Conservation (phyloP, 1,284 basidiomycete species). For the Cronartium ribicola region DNA sequence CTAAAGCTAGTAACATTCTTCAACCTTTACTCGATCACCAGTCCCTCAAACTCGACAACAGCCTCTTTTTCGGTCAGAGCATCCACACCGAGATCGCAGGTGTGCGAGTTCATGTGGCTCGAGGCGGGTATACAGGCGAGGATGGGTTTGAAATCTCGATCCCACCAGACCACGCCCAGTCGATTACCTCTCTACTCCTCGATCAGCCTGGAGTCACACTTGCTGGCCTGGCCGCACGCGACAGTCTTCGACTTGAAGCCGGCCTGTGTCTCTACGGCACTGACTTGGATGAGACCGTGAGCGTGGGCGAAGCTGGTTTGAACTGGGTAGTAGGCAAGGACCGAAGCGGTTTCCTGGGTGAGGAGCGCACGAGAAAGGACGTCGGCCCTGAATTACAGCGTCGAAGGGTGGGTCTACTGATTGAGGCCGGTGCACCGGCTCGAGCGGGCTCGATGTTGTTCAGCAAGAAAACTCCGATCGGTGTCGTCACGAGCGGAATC, state of each 20-base stretch:
- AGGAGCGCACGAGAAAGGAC: constrained; percentile 74
- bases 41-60: constrained; percentile 62
- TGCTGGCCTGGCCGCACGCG: constrained; percentile 85
- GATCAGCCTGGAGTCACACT: constrained; percentile 68
- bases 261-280: constrained; percentile 98
- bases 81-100: constrained; percentile 58
- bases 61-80: constrained; percentile 77
- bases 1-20: constrained; percentile 37
- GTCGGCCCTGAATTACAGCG: constrained; percentile 64
- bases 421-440: constrained; percentile 76
- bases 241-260: constrained; percentile 87
- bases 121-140: constrained; percentile 98
- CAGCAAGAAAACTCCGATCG: constrained; percentile 51
- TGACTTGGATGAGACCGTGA: constrained; percentile 82
- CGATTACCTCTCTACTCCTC: constrained; percentile 67
- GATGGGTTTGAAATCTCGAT: constrained; percentile 99
- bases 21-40: constrained; percentile 59
- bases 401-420: constrained; percentile 77
- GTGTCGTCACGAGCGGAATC: constrained; percentile 84
- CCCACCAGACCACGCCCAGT: constrained; percentile 68
- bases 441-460: constrained; percentile 55
- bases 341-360: constrained; percentile 70
- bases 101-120: constrained; percentile 72
- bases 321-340: constrained; percentile 83
- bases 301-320: constrained; percentile 78